These are phyloP conservation scores for Fraxinus sp. DNA, from an alignment of 305 asterid genomes.

Conservation along the genomic window DNA sequence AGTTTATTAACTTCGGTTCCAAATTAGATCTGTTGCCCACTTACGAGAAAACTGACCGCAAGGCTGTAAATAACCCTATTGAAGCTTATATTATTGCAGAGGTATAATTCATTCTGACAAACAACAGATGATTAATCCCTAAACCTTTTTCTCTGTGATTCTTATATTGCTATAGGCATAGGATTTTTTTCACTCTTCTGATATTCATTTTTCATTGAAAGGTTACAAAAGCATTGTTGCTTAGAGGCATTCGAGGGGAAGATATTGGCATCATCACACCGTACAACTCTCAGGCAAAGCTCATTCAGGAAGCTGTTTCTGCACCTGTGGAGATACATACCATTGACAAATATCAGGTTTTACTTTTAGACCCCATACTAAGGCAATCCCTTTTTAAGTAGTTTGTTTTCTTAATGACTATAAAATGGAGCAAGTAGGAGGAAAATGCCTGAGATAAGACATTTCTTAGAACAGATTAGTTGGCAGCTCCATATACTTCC, in stretches of 20 bases:
- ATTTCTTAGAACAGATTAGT: not conserved
- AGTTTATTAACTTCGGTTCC: slow-evolving; percentile 9
- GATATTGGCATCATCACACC: slow-evolving; percentile 92
- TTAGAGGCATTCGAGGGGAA: slow-evolving; percentile 68
- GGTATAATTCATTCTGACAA: slow-evolving; percentile 40
- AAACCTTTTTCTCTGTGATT: slow-evolving; percentile 1
- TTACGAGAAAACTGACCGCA: slow-evolving; percentile 58
- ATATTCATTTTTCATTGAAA: slow-evolving; percentile 27
- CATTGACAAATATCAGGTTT: slow-evolving; percentile 96
- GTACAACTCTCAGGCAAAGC: slow-evolving; percentile 83
- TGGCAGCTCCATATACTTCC: not conserved
- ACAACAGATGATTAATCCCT: not conserved
- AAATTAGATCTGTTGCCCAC: slow-evolving; percentile 72
- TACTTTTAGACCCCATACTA: not conserved
- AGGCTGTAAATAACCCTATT: slow-evolving; percentile 67
- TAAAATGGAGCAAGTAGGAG: slow-evolving; percentile 7
- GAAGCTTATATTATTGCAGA: slow-evolving; percentile 78
- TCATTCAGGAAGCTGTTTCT: slow-evolving; percentile 58
- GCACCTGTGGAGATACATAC: slow-evolving; percentile 84
- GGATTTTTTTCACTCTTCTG: slow-evolving; percentile 1
- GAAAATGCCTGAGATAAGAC: not conserved
- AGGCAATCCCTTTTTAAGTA: not conserved
- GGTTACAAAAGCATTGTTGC: slow-evolving; percentile 54
- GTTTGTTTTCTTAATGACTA: slow-evolving; percentile 1
- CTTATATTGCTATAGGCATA: not conserved